Conservation (phyloP, 2,329 filamentous ascomycete species). For the Cladosporium sp. region DNA sequence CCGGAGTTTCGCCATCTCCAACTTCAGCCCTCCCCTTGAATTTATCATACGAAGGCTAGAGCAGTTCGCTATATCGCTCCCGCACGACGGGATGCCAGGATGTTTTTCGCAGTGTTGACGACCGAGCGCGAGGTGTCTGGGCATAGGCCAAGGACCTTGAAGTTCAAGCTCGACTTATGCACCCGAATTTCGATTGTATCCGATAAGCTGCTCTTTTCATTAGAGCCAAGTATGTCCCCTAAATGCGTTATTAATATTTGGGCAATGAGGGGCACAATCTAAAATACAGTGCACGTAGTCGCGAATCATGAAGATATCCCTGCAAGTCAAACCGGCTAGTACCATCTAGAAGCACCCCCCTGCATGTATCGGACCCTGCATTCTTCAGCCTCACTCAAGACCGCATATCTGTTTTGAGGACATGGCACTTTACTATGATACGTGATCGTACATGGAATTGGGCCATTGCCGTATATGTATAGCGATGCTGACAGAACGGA, state of each 20-base stretch:
- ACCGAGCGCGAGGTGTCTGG: neutral
- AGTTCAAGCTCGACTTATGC: neutral
- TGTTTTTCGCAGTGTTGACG: neutral
- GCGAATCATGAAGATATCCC: neutral
- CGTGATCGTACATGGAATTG: neutral
- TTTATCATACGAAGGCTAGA: neutral
- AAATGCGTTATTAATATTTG: neutral
- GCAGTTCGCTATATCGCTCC: neutral
- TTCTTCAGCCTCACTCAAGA: neutral
- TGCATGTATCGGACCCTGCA: neutral
- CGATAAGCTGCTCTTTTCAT: neutral
- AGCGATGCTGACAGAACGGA: neutral
- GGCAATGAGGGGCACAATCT: neutral
- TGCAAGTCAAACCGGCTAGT: neutral
- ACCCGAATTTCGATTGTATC: neutral
- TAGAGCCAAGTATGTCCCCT: neutral
- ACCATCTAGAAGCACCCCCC: neutral
- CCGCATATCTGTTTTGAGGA: neutral
- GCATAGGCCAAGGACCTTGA: neutral
- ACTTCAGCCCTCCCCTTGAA: slow-evolving; percentile 1
- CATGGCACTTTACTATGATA: neutral
- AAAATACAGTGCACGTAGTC: neutral
- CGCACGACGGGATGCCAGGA: neutral
- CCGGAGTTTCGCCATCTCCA: neutral
- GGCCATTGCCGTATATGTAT: neutral